These are phyloP conservation scores for Epichloe bromicola DNA, from an alignment of 2,329 filamentous ascomycete genomes.

Conservation along the genomic window DNA sequence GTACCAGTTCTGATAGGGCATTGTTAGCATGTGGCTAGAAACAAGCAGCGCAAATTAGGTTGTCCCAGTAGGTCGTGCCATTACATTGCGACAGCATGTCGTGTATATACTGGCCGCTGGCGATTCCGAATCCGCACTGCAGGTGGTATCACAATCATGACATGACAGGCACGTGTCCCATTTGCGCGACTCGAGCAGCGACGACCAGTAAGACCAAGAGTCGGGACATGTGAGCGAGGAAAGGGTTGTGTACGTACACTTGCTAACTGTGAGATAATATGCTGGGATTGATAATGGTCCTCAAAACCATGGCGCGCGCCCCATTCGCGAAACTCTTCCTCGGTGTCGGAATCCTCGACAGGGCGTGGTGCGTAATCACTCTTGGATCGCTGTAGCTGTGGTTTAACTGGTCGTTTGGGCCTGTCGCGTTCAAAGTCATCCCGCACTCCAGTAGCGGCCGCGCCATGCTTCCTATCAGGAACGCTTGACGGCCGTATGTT, in stretches of 20 bases:
- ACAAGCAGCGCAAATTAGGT: neutral
- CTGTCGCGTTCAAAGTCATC: constrained; percentile 24
- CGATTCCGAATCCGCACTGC: neutral
- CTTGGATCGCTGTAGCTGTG: constrained; percentile 41
- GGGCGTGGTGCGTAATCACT: constrained; percentile 38
- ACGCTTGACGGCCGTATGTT: constrained; percentile 33
- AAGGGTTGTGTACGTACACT: constrained; percentile 42
- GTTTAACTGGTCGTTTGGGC: constrained; percentile 30
- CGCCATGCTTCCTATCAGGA: constrained; percentile 28
- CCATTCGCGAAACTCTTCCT: constrained; percentile 37
- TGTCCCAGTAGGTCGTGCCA: neutral
- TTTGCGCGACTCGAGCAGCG: constrained; percentile 3
- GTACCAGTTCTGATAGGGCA: constrained; percentile 66
- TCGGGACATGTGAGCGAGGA: neutral
- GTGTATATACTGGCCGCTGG: neutral
- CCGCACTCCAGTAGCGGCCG: constrained; percentile 12
- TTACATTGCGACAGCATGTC: neutral
- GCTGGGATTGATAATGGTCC: constrained; percentile 79
- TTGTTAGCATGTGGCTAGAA: neutral
- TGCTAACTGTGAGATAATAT: constrained; percentile 73
- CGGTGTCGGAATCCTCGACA: constrained; percentile 26
- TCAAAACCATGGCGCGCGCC: constrained; percentile 77
- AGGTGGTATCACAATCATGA: constrained; percentile 4
- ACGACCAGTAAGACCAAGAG: neutral
- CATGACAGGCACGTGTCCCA: constrained; percentile 2